Conservation (phyloP, 2,329 filamentous ascomycete genomes). For the Colletotrichum chlorophyti region DNA sequence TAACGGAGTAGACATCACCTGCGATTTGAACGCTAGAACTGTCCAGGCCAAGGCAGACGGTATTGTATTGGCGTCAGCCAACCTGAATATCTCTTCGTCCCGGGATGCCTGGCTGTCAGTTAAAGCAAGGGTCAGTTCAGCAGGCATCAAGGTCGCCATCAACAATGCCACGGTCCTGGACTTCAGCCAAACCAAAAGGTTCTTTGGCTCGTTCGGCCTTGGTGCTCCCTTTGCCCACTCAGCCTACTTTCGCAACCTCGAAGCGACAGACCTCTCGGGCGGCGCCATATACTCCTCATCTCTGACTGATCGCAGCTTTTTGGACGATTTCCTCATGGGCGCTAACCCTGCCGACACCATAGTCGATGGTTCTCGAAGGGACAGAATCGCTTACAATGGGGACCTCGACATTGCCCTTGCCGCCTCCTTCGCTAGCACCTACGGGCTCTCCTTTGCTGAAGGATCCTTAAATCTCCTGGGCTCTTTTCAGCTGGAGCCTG, state of each 20-base stretch:
- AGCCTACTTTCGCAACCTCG: slow-evolving; percentile 35
- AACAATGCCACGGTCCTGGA: slow-evolving; percentile 30
- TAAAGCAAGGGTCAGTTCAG: no score
- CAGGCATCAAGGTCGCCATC: slow-evolving; percentile 31
- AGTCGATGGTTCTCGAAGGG: slow-evolving; percentile 43
- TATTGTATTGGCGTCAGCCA: no score
- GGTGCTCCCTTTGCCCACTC: slow-evolving; percentile 39
- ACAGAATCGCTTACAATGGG: slow-evolving; percentile 40
- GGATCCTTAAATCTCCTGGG: slow-evolving; percentile 34
- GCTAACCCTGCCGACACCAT: slow-evolving; percentile 39
- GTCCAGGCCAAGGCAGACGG: no score
- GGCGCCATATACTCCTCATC: slow-evolving; percentile 33
- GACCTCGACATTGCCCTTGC: slow-evolving; percentile 38
- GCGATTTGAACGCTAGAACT: no score
- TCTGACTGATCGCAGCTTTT: slow-evolving; percentile 35
- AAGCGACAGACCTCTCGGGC: slow-evolving; percentile 14
- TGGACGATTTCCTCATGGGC: slow-evolving; percentile 43
- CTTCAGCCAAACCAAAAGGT: slow-evolving; percentile 35
- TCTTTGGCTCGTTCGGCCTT: slow-evolving; percentile 40
- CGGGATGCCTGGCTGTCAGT: no score
- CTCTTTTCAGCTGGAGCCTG: slow-evolving; percentile 36
- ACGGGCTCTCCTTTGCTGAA: slow-evolving; percentile 34
- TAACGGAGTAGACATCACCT: no score
- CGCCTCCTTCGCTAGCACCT: slow-evolving; percentile 37
- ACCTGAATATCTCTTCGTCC: no score